Conservation (phyloP, 176 grass and related monocot species). For the Bothriochloa decipiens region DNA sequence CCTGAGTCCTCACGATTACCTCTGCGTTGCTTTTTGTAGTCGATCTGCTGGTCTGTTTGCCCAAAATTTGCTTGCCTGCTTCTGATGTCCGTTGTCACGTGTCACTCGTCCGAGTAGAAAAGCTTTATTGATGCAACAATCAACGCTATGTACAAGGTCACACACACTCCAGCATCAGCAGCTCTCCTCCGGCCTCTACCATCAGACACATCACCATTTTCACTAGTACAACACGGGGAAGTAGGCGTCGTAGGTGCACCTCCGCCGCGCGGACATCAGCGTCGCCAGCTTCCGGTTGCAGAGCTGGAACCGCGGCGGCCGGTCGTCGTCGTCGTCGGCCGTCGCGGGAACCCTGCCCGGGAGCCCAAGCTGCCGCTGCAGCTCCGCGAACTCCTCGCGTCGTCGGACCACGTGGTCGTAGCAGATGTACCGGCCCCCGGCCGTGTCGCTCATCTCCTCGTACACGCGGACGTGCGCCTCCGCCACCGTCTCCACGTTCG, state of each 20-base stretch:
- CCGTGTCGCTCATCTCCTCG: conserved; percentile 70
- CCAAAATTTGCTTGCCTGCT: neutral
- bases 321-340: neutral
- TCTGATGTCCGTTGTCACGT: neutral
- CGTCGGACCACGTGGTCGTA: conserved; percentile 74
- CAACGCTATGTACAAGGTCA: neutral
- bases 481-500: conserved; percentile 64
- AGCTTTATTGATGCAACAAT: neutral
- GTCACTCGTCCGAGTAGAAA: neutral
- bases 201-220: neutral
- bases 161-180: neutral
- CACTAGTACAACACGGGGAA: conserved; percentile 48
- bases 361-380: conserved; percentile 85
- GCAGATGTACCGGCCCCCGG: conserved; percentile 90
- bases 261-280: conserved; percentile 63
- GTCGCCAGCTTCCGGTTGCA: conserved; percentile 80
- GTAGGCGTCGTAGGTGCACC: conserved; percentile 79
- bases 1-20: no score
- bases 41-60: neutral
- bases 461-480: conserved; percentile 93
- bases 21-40: no score
- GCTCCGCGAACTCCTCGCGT: conserved; percentile 71
- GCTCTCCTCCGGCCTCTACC: neutral
- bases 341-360: neutral
- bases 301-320: conserved; percentile 60